Base-by-base conservation (phyloP, 2,329 filamentous ascomycete species). In the Cryphonectria parasitica region DNA sequence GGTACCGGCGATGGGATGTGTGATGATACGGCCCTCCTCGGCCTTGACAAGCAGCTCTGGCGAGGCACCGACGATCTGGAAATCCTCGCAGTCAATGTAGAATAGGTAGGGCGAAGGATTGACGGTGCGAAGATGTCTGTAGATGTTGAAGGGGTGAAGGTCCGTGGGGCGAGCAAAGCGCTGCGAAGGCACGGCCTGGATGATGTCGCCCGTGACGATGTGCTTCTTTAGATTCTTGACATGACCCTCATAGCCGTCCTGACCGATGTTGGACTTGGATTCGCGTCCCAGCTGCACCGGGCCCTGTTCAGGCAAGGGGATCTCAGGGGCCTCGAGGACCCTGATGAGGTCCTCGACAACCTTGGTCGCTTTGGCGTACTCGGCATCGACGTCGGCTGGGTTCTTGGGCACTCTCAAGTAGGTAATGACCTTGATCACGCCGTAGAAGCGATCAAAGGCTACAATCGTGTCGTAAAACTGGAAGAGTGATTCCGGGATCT, bases 41-140 rank as follows among this genome's bases (percentile, higher is more conserved):
- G 92, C 90, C 83, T 98, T 98, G 77, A 97, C 95, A 62, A 99
- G 89, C 72, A 98, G 88, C 82, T 99, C 96, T 1, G 96, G 96
- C 70, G 93, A 97, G 54, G 96, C 96, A 71, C 96, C 96, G 17
- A 99, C 92, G 75, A 99, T 95, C 79, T 98, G 93, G 82, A 99
- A 98, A 77, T 93, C 92, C 72, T 88, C 87, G 82, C 95, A 98
- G 80, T 96, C 90, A 73, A 99, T 89, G 82, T 95, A 99, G 85
- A 99, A 99, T 49, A 99, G 89, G 82, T 99, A 99, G 0, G 96
- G 96, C 11, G 94, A 97, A 0, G 96, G 96, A 79, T 99, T 99
- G 77, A 98, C 93, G n/a, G 94, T 97, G 73, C 96, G 93, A 52
- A 99, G 87, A 79, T 97, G 94, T 68, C 95, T 90, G 86, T 98